Evolutionary conservation across 1,284 basidiomycete species (phyloP).

Genomic region (Cryptococcus sp.): DNA sequence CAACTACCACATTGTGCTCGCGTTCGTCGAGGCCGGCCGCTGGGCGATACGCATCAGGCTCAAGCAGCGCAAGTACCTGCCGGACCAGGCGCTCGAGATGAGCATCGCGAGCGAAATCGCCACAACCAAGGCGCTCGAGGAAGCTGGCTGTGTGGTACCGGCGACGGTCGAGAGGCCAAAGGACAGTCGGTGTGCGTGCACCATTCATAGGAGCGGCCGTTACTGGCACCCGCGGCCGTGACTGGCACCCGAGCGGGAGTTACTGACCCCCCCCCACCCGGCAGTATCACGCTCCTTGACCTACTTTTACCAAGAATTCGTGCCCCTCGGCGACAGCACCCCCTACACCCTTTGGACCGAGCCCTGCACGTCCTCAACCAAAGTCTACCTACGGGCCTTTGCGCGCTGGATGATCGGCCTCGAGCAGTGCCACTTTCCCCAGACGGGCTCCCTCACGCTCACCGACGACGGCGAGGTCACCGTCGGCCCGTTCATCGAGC

Average conservation of each 20-base stretch:
- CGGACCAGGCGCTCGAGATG: background rate
- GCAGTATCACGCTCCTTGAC: slow-evolving; percentile 1
- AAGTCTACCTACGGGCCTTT: background rate
- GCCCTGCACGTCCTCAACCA: background rate
- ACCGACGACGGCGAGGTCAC: slow-evolving; percentile 2
- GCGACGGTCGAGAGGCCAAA: background rate
- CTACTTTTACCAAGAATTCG: slow-evolving; percentile 6
- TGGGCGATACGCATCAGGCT: slow-evolving; percentile 12
- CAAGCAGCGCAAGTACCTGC: background rate
- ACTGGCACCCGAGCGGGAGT: no score
- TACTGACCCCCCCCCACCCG: background rate
- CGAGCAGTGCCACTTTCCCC: slow-evolving; percentile 7
- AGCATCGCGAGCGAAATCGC: slow-evolving; percentile 7
- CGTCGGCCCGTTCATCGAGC: slow-evolving; percentile 10
- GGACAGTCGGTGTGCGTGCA: slow-evolving; percentile 2
- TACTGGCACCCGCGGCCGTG: no score
- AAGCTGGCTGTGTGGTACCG: slow-evolving; percentile 3
- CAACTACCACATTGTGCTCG: slow-evolving; percentile 9
- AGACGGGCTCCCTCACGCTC: slow-evolving; percentile 6
- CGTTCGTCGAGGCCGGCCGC: slow-evolving; percentile 5
- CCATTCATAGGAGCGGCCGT: no score
- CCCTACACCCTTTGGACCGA: background rate
- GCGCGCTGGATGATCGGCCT: slow-evolving; percentile 10
- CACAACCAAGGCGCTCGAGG: background rate
- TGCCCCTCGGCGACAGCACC: background rate